Base-by-base conservation (phyloP, 164 flowering plant genomes). In the Chimonanthus salicifolius region DNA sequence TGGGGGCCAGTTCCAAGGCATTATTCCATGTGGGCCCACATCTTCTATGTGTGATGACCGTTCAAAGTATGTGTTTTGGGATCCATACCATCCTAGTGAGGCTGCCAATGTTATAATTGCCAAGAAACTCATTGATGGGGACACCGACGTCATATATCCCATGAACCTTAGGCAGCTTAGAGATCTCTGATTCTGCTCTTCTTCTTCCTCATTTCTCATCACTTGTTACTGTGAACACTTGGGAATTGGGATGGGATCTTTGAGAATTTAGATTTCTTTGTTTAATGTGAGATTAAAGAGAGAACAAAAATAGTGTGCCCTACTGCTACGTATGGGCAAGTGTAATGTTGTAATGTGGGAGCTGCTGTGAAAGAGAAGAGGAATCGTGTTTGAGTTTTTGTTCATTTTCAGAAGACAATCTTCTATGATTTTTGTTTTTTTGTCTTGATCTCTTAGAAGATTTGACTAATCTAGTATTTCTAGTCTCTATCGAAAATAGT, bases 41-140 rank as follows among this genome's bases (percentile, higher is more conserved):
- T 89, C 99, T 2, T 90, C 81, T 44, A 58, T 93, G 83, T 95
- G 99, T 62, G 47, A 80, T 3, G 97, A 93, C 47, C 81, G 95
- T 0, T 67, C 82, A 64, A 89, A 88, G 78, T 86, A 89, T 69
- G 95, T 95, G 13, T 95, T 95, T 64, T 95, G 99, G 99, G 99
- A 95, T 74, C 92, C 96, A 43, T 93, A 95, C 79, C 99, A 95
- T 77, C 98, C 99, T 5, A 95, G 99, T 20, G 92, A 95, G 66
- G 99, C 99, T 58, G 91, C 99, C 64, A 95, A 95, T 68, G 4
- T 95, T 13, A 76, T 95, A 15, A 71, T 95, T 16, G 92, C 99
- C 51, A 93, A 89, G 75, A 88, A 92, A 74, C 79, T 95, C 21
- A 51, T 95, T 3, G 85, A 93, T 60, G 99, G 99, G 5, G 86